phyloP scores from a whole-genome alignment of 371 early-diverging fungal species.

The Umbelopsis sp. region DNA sequence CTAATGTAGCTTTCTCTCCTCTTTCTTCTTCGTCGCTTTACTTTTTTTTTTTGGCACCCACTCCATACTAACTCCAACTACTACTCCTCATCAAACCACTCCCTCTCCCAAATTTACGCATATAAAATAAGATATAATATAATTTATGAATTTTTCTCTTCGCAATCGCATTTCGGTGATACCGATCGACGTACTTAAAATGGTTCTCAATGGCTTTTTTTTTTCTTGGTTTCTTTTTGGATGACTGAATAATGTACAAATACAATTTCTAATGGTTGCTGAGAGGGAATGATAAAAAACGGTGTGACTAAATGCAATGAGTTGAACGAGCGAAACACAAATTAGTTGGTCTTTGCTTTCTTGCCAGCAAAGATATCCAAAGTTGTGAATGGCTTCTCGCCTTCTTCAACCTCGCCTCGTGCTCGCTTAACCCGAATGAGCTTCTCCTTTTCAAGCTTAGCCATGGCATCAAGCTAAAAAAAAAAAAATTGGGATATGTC shows the following conservation, averaged over 20 bases:
- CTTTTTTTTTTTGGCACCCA: neutral
- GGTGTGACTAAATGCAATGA: constrained; percentile 1
- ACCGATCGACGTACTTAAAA: neutral
- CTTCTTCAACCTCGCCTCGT: constrained; percentile 30
- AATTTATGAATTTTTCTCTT: constrained; percentile 10
- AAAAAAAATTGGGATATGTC: neutral
- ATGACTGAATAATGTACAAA: constrained; percentile 14
- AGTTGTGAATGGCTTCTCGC: constrained; percentile 42
- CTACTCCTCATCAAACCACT: neutral
- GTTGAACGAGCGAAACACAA: neutral
- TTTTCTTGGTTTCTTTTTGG: neutral
- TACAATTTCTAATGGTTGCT: neutral
- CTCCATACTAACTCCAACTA: neutral
- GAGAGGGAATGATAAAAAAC: neutral
- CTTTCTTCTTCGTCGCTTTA: neutral
- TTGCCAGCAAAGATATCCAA: constrained; percentile 40
- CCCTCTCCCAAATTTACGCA: neutral
- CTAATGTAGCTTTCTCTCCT: constrained; percentile 33
- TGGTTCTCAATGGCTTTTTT: neutral
- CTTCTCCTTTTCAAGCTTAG: constrained; percentile 31
- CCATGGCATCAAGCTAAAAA: constrained; percentile 29
- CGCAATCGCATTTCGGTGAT: neutral
- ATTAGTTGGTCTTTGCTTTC: constrained; percentile 8
- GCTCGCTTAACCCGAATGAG: constrained; percentile 18
- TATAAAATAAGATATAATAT: constrained; percentile 19